phyloP scores from a whole-genome alignment of 1,139 yeast genomes.

The Magnusiomyces tetraspermus region DNA sequence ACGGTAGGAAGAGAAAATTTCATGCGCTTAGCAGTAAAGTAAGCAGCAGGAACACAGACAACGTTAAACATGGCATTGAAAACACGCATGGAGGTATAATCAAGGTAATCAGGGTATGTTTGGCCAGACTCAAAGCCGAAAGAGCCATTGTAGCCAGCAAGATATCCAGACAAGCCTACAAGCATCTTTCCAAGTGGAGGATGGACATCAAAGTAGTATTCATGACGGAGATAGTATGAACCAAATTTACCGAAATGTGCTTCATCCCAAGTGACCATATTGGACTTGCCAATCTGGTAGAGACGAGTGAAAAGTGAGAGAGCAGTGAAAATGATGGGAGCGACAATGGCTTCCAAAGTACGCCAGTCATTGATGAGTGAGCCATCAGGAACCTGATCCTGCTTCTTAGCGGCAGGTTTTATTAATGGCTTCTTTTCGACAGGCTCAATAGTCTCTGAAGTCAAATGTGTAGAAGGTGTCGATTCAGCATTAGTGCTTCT shows the following conservation, averaged over 20 bases:
- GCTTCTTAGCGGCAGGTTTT: constrained; percentile 2
- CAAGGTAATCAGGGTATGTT: constrained; percentile 73
- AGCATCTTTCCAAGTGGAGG: constrained; percentile 98
- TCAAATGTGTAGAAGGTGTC: background rate
- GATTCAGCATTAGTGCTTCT: constrained; percentile 5
- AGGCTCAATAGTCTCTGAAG: constrained; percentile 2
- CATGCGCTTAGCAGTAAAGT: constrained; percentile 79
- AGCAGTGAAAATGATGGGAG: constrained; percentile 50
- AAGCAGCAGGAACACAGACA: constrained; percentile 85
- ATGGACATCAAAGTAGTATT: constrained; percentile 94
- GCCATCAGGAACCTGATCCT: constrained; percentile 8
- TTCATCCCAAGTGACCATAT: constrained; percentile 88
- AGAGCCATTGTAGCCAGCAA: constrained; percentile 93
- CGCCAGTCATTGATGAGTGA: constrained; percentile 15
- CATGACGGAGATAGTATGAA: constrained; percentile 82
- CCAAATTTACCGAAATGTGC: constrained; percentile 90
- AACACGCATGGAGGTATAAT: constrained; percentile 84
- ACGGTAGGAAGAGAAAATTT: constrained; percentile 73
- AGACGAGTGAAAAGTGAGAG: constrained; percentile 61
- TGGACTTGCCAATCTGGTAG: constrained; percentile 51
- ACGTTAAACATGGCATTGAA: constrained; percentile 90
- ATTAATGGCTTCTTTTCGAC: constrained; percentile 7
- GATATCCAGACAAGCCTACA: constrained; percentile 85
- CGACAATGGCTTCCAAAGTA: constrained; percentile 39
- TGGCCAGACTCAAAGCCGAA: constrained; percentile 91